Percentiles rank a stretch among this genome's conserved stretches.
Conservation (phyloP, 2,329 filamentous ascomycete species). For the Coniella vitis region DNA sequence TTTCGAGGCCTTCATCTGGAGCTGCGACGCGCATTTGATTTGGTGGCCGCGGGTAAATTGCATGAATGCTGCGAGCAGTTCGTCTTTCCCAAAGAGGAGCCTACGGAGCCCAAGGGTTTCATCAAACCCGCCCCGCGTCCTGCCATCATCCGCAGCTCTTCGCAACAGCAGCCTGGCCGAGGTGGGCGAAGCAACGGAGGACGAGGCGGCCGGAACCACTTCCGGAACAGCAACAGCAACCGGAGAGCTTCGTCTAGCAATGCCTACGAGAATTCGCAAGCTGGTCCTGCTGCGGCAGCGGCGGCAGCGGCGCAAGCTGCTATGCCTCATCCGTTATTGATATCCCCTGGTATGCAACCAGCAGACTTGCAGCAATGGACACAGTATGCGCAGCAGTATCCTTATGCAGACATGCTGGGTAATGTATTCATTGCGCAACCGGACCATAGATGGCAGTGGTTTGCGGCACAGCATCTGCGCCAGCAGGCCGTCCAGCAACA, state of each 20-base stretch:
- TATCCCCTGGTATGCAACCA: conserved; percentile 10
- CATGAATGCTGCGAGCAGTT: conserved; percentile 82
- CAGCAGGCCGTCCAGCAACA: conserved; percentile 38
- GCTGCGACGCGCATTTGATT: conserved; percentile 78
- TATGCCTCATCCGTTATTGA: conserved; percentile 11
- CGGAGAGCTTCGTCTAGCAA: conserved; percentile 48
- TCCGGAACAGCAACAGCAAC: conserved; percentile 38
- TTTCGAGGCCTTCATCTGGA: conserved; percentile 89
- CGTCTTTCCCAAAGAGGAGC: conserved; percentile 79
- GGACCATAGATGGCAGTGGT: conserved; percentile 37
- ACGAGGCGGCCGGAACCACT: conserved; percentile 41
- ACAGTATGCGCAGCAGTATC: conserved; percentile 21
- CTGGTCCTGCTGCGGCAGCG: conserved; percentile 33
- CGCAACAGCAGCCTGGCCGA: conserved; percentile 47
- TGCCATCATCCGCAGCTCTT: conserved; percentile 53
- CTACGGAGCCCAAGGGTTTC: conserved; percentile 38
- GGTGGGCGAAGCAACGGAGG: conserved; percentile 40
- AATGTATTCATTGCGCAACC: conserved; percentile 33
- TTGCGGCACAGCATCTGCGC: conserved; percentile 40
- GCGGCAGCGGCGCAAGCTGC: conserved; percentile 33
- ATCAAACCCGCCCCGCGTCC: conserved; percentile 53
- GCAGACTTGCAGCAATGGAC: conserved; percentile 25
- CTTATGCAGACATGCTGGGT: conserved; percentile 14
- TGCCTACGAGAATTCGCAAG: conserved; percentile 40
- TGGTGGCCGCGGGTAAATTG: conserved; percentile 72